phyloP scores from a whole-genome alignment of 441 rosid species.

The Brassica hybrid region DNA sequence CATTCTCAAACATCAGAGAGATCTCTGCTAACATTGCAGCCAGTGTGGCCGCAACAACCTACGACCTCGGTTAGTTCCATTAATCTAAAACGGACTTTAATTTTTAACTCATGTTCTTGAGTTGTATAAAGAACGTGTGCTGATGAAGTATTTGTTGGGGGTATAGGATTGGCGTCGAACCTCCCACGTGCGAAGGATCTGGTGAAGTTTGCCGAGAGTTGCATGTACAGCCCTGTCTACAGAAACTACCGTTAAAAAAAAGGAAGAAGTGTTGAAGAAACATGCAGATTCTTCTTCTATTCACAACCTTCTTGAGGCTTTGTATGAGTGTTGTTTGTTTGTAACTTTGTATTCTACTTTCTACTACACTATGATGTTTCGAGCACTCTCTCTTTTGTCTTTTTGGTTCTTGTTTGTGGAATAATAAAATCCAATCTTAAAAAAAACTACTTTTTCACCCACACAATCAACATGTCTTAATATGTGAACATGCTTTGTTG shows the following conservation, averaged over 20 bases:
- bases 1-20: conserved; percentile 83
- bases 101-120: background rate
- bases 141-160: conserved; percentile 12
- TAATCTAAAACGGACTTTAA: background rate
- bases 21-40: conserved; percentile 95
- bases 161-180: conserved; percentile 78
- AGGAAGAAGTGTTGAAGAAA: conserved; percentile 20
- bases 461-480: background rate
- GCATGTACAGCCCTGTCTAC: conserved; percentile 92
- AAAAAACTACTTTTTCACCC: background rate
- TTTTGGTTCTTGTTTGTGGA: conserved; percentile 23
- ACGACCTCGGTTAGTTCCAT: conserved; percentile 80
- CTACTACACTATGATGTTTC: conserved; percentile 15
- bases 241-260: conserved; percentile 63
- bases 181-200: conserved; percentile 90
- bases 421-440: conserved; percentile 3
- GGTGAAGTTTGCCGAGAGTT: conserved; percentile 90
- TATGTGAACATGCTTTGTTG: background rate
- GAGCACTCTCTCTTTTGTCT: conserved; percentile 1
- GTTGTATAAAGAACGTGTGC: background rate
- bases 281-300: conserved; percentile 7
- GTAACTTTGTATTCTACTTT: conserved; percentile 9
- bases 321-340: conserved; percentile 25
- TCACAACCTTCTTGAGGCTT: conserved; percentile 31
- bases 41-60: conserved; percentile 87